phyloP scores from a whole-genome alignment of 352 stramenopile species.

The Phytopythium sindhum region DNA sequence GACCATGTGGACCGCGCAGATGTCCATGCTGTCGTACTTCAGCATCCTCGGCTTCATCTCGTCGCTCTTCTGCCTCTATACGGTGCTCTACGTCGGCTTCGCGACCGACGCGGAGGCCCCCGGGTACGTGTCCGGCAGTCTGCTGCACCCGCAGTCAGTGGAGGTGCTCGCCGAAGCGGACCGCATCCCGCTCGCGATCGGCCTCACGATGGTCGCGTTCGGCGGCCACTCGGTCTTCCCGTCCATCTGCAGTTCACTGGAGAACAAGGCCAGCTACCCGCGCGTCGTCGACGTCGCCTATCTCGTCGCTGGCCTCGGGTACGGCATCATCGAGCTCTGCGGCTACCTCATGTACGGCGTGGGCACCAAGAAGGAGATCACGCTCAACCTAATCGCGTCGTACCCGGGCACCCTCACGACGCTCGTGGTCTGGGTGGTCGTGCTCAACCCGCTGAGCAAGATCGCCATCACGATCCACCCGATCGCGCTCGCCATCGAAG shows the following conservation, averaged over 20 bases:
- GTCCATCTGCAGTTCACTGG: slow-evolving; percentile 87
- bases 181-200: slow-evolving; percentile 74
- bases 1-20: slow-evolving; percentile 75
- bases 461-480: slow-evolving; percentile 84
- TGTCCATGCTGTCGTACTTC: slow-evolving; percentile 83
- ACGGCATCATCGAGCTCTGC: slow-evolving; percentile 66
- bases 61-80: slow-evolving; percentile 75
- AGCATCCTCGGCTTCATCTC: slow-evolving; percentile 83
- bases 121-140: slow-evolving; percentile 45
- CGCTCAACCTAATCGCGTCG: slow-evolving; percentile 71
- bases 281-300: slow-evolving; percentile 73
- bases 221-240: slow-evolving; percentile 86
- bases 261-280: slow-evolving; percentile 55
- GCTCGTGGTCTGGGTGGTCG: slow-evolving; percentile 78
- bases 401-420: slow-evolving; percentile 59
- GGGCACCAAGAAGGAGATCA: slow-evolving; percentile 83
- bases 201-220: slow-evolving; percentile 85
- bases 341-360: slow-evolving; percentile 85
- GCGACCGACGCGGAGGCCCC: slow-evolving; percentile 38
- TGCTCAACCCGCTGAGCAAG: slow-evolving; percentile 87
- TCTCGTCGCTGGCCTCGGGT: slow-evolving; percentile 64
- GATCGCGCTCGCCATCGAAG: slow-evolving; percentile 69
- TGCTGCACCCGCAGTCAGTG: slow-evolving; percentile 54
- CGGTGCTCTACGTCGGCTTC: slow-evolving; percentile 75
- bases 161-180: slow-evolving; percentile 64